Base-by-base conservation (phyloP, 176 grass and related monocot species). In the Leersia perrieri region DNA sequence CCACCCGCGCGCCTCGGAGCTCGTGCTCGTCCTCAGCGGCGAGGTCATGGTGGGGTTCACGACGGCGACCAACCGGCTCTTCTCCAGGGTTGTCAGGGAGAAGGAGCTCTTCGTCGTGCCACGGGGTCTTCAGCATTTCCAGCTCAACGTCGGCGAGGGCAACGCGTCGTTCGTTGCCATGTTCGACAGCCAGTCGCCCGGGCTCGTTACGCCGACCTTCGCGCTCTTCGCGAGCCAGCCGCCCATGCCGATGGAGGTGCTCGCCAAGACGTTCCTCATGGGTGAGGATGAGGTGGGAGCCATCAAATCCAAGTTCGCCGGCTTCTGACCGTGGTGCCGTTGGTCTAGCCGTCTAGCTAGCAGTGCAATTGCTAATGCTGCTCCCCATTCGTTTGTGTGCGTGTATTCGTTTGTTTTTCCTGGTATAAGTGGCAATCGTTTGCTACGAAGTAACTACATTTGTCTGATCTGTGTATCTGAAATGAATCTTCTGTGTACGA, bases 1-100 rank as follows among this genome's bases (percentile, higher is more conserved):
- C 49, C 92, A 94, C 76, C 89, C 92, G 15, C 92, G 84, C 18
- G 89, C 87, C 45, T 91, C 92, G 0, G 92, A 94, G 87, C 82
- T 94, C 14, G 82, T 85, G 14, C 64, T 88, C 26, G 89, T 94
- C 34, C 34, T 94, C 41, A 29, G 64, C 66, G 92, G 92, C 18
- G 35, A 90, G 74, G 73, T 94, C 73, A 80, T 76, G 39, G 89
- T 92, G 16, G 89, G 92, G 0, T 92, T 94, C 81, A 90, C 88
- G 25, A 78, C 84, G 11, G 33, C 25, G 2, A 4, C 71, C 61
- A 85, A 89, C 72, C 45, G 40, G 57, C 75, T 92, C 42, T 89
- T 60, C 73, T 76, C 85, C 55, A 91, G 85, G 74, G 84, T 68
- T 7, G 68, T 89, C 5, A 75, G 36, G 74, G 81, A 71, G 16